Evolutionary conservation across 192 early-diverging fungal species (phyloP).

Genomic region (Coemansia aciculifera): DNA sequence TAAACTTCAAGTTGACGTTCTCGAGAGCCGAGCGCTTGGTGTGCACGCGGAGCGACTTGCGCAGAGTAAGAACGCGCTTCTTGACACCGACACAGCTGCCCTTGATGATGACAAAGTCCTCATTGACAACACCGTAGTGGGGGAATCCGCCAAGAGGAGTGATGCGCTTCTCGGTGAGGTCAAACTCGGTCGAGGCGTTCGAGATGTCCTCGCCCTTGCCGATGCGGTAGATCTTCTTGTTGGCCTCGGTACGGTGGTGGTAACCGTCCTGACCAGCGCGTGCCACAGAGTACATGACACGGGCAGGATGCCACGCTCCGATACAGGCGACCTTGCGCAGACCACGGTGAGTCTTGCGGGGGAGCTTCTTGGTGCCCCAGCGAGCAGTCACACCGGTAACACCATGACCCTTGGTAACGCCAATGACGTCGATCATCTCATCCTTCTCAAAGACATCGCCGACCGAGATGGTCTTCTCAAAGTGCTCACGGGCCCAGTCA

Average conservation of each 20-base stretch:
- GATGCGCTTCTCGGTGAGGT: constrained; percentile 93
- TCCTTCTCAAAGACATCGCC: constrained; percentile 94
- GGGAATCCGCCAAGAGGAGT: constrained; percentile 99
- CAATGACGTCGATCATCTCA: constrained; percentile 99
- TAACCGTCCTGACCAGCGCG: constrained; percentile 99
- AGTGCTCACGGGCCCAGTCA: constrained; percentile 95
- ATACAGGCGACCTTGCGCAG: constrained; percentile 99
- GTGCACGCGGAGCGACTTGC: constrained; percentile 97
- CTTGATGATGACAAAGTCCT: constrained; percentile 99
- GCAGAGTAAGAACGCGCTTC: constrained; percentile 96
- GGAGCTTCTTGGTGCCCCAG: constrained; percentile 99
- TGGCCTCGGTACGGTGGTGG: constrained; percentile 99
- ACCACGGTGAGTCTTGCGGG: constrained; percentile 99
- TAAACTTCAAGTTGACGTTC: constrained; percentile 96
- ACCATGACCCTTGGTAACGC: constrained; percentile 99
- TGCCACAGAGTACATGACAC: constrained; percentile 98
- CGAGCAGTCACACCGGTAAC: constrained; percentile 98
- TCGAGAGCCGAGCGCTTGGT: constrained; percentile 96
- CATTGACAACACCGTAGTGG: constrained; percentile 97
- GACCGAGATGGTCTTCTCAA: constrained; percentile 93
- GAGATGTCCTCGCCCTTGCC: constrained; percentile 81
- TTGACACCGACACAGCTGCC: constrained; percentile 94
- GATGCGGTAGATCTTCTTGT: constrained; percentile 99
- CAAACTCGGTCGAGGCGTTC: constrained; percentile 93
- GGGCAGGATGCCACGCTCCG: constrained; percentile 96